These are phyloP conservation scores for Wickerhamiella kurtzmanii DNA, from an alignment of 805 yeast species.

Conservation along the genomic window DNA sequence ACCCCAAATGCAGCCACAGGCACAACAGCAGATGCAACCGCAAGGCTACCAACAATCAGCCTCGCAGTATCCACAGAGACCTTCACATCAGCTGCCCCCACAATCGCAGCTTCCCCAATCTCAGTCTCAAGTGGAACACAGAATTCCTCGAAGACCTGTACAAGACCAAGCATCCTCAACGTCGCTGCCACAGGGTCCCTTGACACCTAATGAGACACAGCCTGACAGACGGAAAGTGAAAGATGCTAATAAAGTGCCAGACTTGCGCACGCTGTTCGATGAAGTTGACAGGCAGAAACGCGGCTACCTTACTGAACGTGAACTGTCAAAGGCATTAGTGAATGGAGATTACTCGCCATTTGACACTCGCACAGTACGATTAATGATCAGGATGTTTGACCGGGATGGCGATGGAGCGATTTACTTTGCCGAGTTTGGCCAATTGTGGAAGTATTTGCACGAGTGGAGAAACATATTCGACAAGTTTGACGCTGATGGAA, in stretches of 20 bases:
- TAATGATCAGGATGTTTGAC: constrained; percentile 54
- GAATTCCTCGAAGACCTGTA: neutral
- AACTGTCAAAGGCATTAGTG: constrained; percentile 43
- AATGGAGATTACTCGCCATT: constrained; percentile 55
- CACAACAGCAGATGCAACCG: neutral
- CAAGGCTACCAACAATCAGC: neutral
- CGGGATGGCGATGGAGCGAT: constrained; percentile 33
- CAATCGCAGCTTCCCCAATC: neutral
- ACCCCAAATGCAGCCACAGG: constrained; percentile 2
- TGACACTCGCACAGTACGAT: constrained; percentile 42
- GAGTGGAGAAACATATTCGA: constrained; percentile 55
- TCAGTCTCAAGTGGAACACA: neutral
- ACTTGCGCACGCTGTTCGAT: constrained; percentile 38
- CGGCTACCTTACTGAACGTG: constrained; percentile 43
- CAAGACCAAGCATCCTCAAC: neutral
- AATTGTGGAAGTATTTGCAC: constrained; percentile 52
- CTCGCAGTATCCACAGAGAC: neutral
- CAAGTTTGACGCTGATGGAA: constrained; percentile 44
- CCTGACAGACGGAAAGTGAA: neutral
- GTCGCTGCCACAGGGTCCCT: neutral
- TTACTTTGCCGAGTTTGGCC: constrained; percentile 47
- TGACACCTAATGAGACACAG: neutral
- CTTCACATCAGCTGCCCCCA: neutral
- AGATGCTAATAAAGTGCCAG: neutral
- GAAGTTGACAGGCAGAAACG: constrained; percentile 41